These are phyloP conservation scores for Cenchrus americanus DNA, from an alignment of 176 grass and related monocot species.

Conservation along the genomic window DNA sequence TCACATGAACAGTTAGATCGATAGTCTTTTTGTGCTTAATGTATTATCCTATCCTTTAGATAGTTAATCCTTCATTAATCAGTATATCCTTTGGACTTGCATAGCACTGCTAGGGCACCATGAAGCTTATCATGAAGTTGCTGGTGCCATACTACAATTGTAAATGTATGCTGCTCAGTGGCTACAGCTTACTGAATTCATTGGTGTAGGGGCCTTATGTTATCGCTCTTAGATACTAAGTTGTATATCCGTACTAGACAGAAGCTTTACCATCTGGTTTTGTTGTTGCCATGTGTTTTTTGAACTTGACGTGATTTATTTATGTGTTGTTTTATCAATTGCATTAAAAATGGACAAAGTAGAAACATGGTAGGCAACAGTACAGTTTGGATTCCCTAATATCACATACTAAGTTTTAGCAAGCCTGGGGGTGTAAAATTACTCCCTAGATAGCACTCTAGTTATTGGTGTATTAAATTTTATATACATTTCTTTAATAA, in stretches of 20 bases:
- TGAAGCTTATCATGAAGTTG: neutral
- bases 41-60: neutral
- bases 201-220: neutral
- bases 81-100: neutral
- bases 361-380: conserved; percentile 2
- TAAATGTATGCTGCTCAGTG: neutral
- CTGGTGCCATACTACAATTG: neutral
- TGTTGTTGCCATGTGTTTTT: neutral
- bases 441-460: neutral
- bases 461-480: neutral
- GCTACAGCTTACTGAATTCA: neutral
- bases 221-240: neutral
- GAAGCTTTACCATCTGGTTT: neutral
- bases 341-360: neutral
- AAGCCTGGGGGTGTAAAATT: neutral
- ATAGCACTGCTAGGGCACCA: neutral
- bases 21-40: neutral
- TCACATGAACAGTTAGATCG: neutral
- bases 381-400: conserved; percentile 19
- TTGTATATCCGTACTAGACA: neutral
- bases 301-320: neutral
- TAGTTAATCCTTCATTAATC: neutral
- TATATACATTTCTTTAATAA: too few species aligned
- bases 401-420: neutral
- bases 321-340: conserved; percentile 9